phyloP scores from a whole-genome alignment of 2,329 filamentous ascomycete genomes.

The Tolypocladium endophyticum region DNA sequence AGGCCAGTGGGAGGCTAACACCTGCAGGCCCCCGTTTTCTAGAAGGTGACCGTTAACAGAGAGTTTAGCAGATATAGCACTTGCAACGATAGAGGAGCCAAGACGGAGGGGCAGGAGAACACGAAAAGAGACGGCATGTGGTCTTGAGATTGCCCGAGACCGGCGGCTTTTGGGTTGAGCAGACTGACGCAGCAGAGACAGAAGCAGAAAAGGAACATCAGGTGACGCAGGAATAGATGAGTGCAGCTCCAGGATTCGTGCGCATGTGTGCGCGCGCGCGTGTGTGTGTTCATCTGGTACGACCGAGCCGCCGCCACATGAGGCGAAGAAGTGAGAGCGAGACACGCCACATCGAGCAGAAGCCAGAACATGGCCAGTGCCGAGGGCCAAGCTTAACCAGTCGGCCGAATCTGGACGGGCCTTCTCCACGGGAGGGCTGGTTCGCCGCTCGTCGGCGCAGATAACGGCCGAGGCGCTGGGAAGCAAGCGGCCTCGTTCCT shows the following conservation, averaged over 20 bases:
- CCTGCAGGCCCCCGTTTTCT: slow-evolving; percentile 18
- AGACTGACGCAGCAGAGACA: slow-evolving; percentile 9
- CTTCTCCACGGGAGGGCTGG: neutral
- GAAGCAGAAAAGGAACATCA: slow-evolving; percentile 12
- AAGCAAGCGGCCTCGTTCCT: neutral
- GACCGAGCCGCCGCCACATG: neutral
- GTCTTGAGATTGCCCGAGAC: neutral
- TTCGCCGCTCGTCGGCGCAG: neutral
- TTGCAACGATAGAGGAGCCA: neutral
- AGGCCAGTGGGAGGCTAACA: slow-evolving; percentile 12
- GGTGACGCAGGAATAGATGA: slow-evolving; percentile 1
- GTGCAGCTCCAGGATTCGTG: neutral
- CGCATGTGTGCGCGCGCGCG: neutral
- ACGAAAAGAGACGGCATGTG: neutral
- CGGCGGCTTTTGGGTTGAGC: neutral
- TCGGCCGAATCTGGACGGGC: neutral
- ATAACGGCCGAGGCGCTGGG: neutral
- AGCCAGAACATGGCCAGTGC: neutral
- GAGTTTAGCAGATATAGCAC: slow-evolving; percentile 6
- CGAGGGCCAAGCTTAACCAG: neutral
- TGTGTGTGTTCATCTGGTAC: neutral
- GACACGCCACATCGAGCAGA: neutral
- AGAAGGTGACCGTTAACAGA: slow-evolving; percentile 16
- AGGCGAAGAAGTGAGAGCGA: neutral
- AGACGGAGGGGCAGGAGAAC: neutral